Conservation (phyloP, 1,284 basidiomycete genomes). For the Cutaneotrichosporon sp. region DNA sequence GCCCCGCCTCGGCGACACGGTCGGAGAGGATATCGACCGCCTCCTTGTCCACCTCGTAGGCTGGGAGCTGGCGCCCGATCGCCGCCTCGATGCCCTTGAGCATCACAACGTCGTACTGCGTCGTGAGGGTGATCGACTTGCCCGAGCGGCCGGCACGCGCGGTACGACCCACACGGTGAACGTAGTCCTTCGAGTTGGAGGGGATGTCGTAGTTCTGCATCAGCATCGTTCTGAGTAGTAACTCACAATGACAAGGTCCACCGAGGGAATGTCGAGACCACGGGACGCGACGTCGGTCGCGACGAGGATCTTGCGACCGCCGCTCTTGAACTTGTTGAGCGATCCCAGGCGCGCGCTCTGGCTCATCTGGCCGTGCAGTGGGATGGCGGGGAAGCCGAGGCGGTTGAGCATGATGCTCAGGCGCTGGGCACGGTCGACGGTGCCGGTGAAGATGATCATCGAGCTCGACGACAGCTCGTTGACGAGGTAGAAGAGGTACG, state of each 20-base stretch:
- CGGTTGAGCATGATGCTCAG: conserved; percentile 86
- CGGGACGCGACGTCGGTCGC: conserved; percentile 96
- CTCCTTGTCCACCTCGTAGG: conserved; percentile 88
- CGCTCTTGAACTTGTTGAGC: conserved; percentile 94
- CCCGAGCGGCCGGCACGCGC: conserved; percentile 94
- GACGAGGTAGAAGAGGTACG: conserved; percentile 84
- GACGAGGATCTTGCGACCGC: conserved; percentile 95
- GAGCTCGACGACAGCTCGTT: conserved; percentile 90
- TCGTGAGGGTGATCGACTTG: conserved; percentile 93
- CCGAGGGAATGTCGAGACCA: conserved; percentile 94
- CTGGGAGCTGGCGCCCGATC: conserved; percentile 87
- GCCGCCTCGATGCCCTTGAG: conserved; percentile 92
- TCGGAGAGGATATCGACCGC: conserved; percentile 86
- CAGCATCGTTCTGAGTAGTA: not conserved
- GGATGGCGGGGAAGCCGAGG: conserved; percentile 92
- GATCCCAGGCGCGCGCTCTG: conserved; percentile 93
- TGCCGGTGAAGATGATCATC: conserved; percentile 94
- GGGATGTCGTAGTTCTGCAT: conserved; percentile 89
- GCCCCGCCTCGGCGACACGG: conserved; percentile 83
- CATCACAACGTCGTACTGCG: conserved; percentile 98
- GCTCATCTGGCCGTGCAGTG: conserved; percentile 91
- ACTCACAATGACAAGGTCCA: conserved; percentile 81
- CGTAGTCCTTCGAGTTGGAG: conserved; percentile 98
- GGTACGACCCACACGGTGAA: conserved; percentile 96
- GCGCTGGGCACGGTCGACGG: conserved; percentile 90